Conservation (phyloP, 108 stramenopile genomes). For the Skeletonema potamos region DNA sequence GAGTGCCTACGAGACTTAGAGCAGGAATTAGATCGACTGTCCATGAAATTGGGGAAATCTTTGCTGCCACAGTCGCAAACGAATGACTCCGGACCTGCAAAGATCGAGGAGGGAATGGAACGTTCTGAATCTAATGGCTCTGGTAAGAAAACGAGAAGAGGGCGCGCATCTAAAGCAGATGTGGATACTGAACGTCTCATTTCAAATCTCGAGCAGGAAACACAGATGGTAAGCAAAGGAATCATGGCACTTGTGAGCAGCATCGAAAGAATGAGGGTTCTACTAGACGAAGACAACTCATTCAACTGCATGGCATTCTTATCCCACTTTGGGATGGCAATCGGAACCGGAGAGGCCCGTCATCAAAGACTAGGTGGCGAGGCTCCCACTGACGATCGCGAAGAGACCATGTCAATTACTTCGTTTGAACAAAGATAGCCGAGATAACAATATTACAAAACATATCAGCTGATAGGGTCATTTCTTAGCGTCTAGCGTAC, state of each 20-base stretch:
- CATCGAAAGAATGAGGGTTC: conserved; percentile 63
- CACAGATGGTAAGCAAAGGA: conserved; percentile 75
- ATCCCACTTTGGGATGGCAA: conserved; percentile 2
- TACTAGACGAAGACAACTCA: conserved; percentile 37
- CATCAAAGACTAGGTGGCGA: conserved; percentile 28
- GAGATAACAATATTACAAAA: background rate
- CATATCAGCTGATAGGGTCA: background rate
- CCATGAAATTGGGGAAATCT: conserved; percentile 60
- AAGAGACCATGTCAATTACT: conserved; percentile 21
- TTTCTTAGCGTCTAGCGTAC: background rate
- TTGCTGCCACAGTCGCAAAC: conserved; percentile 46
- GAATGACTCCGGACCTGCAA: background rate
- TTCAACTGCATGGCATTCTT: conserved; percentile 42
- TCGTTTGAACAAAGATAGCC: conserved; percentile 19
- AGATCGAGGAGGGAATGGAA: conserved; percentile 12
- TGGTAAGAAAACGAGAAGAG: conserved; percentile 25
- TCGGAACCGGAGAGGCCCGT: conserved; percentile 19
- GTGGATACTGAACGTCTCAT: conserved; percentile 61
- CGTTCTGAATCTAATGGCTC: conserved; percentile 10
- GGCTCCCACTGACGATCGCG: conserved; percentile 13
- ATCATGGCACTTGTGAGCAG: conserved; percentile 60
- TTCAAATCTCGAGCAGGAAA: conserved; percentile 76
- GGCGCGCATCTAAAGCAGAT: conserved; percentile 45
- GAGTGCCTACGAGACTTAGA: conserved; percentile 74
- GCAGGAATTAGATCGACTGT: conserved; percentile 53